Evolutionary conservation across 805 yeast genomes (phyloP).

Genomic region (Nakazawaea holstii): DNA sequence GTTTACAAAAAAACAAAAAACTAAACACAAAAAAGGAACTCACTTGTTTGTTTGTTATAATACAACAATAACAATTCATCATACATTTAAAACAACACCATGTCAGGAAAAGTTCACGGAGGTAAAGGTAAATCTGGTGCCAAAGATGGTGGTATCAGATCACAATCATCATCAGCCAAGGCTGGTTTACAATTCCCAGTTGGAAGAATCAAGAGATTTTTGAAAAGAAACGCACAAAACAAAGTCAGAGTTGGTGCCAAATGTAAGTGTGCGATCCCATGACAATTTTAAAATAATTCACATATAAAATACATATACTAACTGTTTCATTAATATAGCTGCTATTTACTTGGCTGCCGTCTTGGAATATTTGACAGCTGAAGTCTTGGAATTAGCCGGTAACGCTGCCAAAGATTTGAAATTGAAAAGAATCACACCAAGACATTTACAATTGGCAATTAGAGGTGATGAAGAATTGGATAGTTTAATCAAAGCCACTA

Average conservation of each 20-base stretch:
- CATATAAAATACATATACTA: slow-evolving; percentile 6
- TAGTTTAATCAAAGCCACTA: slow-evolving; percentile 88
- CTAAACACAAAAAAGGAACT: not conserved
- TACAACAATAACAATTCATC: not conserved
- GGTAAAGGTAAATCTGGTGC: slow-evolving; percentile 95
- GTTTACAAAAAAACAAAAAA: not conserved
- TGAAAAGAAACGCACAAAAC: slow-evolving; percentile 83
- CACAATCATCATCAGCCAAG: slow-evolving; percentile 88
- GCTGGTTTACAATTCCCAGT: slow-evolving; percentile 97
- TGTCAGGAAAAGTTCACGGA: slow-evolving; percentile 88
- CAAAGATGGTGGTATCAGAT: slow-evolving; percentile 46
- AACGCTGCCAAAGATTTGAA: slow-evolving; percentile 95
- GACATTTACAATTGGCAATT: slow-evolving; percentile 94
- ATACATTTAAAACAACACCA: slow-evolving; percentile 19
- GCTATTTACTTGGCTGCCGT: slow-evolving; percentile 96
- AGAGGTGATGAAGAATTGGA: slow-evolving; percentile 98
- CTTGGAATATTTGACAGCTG: slow-evolving; percentile 93
- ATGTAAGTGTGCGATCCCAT: slow-evolving; percentile 7
- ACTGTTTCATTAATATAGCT: slow-evolving; percentile 30
- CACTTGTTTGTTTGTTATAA: not conserved
- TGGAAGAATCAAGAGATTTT: slow-evolving; percentile 96
- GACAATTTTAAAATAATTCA: too few relatives aligned
- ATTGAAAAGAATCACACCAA: slow-evolving; percentile 95
- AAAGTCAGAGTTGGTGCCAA: slow-evolving; percentile 67
- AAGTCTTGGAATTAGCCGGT: slow-evolving; percentile 95